Conservation (phyloP, 768 basidiomycete genomes). For the Suillus lakei region DNA sequence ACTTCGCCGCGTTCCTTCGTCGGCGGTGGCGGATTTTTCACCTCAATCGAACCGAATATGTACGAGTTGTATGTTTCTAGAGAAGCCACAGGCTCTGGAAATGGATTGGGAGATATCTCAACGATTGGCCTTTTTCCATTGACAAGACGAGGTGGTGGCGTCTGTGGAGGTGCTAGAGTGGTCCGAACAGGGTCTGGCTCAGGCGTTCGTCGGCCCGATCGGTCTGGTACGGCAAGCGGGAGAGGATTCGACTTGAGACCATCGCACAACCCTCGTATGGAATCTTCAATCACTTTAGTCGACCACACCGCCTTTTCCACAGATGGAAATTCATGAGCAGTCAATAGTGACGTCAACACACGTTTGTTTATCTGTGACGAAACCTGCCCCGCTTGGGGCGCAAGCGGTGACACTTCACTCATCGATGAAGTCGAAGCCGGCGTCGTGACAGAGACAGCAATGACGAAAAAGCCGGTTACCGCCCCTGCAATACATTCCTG, state of each 20-base stretch:
- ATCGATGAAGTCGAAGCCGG: slow-evolving; percentile 11
- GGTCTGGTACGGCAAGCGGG: slow-evolving; percentile 18
- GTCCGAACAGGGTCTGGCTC: slow-evolving; percentile 36
- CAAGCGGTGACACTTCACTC: slow-evolving; percentile 47
- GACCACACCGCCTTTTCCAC: slow-evolving; percentile 65
- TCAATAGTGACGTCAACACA: slow-evolving; percentile 68
- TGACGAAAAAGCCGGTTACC: slow-evolving; percentile 91
- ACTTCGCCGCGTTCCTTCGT: slow-evolving; percentile 23
- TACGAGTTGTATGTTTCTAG: slow-evolving; percentile 62
- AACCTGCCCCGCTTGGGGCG: slow-evolving; percentile 64
- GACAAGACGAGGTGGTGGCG: slow-evolving; percentile 50
- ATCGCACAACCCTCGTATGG: slow-evolving; percentile 74
- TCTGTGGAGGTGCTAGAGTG: slow-evolving; percentile 51
- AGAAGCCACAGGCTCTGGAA: slow-evolving; percentile 66
- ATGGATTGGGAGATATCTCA: slow-evolving; percentile 68
- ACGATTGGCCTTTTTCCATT: slow-evolving; percentile 33
- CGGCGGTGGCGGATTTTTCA: slow-evolving; percentile 50
- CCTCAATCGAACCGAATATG: slow-evolving; percentile 61
- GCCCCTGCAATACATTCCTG: slow-evolving; percentile 93
- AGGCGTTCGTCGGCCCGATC: slow-evolving; percentile 44
- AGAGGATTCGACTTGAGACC: slow-evolving; percentile 47
- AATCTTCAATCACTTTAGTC: slow-evolving; percentile 71
- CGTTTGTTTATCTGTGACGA: slow-evolving; percentile 70
- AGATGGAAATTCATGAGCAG: slow-evolving; percentile 78
- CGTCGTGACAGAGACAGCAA: slow-evolving; percentile 48